Base-by-base conservation (phyloP, 225 moss, liverwort and hornwort genomes). In the Neckera pumila region DNA sequence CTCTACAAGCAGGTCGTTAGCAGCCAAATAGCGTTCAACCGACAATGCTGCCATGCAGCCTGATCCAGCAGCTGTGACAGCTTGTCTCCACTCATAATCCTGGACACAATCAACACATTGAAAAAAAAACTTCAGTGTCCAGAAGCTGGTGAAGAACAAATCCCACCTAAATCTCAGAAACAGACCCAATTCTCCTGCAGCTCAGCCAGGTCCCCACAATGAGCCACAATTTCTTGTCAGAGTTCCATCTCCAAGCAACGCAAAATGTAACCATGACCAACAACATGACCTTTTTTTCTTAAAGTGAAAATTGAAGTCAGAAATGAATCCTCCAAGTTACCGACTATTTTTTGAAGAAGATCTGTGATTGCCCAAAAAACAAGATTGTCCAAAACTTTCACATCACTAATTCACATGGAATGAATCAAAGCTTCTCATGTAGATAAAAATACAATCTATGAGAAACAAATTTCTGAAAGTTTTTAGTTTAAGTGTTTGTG, bases 71-170 rank as follows among this genome's bases (percentile, higher is more conserved):
- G 98, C 98, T 53, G 98, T 98, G 69, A 98, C 62, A 59, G 98
- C 98, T 93, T 98, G 97, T 89, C 98, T 95, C 98, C 98, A 98
- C 78, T 98, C 98, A 84, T 94, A 95, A 92, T 98, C 98, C 98
- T 98, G 86, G 38, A n/a, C 70, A 60, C 69, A 75, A 57, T 56
- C 38, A 57, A n/a, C 23, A 56, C 56, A 78, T 78, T 14, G 8
- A 6, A 53, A 53, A 76, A 9, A 14, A 36, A 0, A 0, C 14
- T 23, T 76, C 23, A 54, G 36, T 14, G 23, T 36, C 14, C 14
- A 36, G 23, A n/a, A 78, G 56, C n/a, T 56, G 16, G 78, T 56
- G 78, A 78, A 16, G 26, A 56, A 78, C 2, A 78, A 56, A 23
- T n/a, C 36, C 76, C 22, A 76, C 33, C 8, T 33, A 76, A 76